Base-by-base conservation (phyloP, 1,284 basidiomycete species). In the Ceratobasidium sp. region DNA sequence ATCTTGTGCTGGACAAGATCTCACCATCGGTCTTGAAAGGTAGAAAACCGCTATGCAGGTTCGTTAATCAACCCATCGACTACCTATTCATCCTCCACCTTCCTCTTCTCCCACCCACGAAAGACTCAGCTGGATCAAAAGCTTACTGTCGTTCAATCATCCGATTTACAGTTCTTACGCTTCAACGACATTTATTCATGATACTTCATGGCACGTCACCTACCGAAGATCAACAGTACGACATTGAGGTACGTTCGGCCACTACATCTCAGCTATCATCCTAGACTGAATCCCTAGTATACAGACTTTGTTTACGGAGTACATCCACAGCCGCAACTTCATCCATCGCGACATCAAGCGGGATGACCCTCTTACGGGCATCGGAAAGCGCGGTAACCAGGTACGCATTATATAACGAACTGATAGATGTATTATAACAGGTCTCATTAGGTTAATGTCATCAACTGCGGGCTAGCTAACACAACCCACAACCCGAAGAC, bases 401-500 rank as follows among this genome's bases (percentile, higher is more conserved):
- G 95, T 96, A 88, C 95, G 94, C 17, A 96, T 96, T 89, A 93
- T 93, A 79, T 89, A 89, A n/a, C n/a, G n/a, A n/a, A n/a, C n/a
- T n/a, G 5, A 64, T 42, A n/a, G 17, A 40, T n/a, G 20, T n/a
- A 44, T 40, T 42, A 44, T 44, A 64, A 10, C 13, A 20, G 20
- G 3, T n/a, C 12, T 23, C 26, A 66, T 33, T 40, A 77, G 75
- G 97, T 99, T 87, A 99, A 99, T 83, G 94, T 99, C 82, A 99
- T 99, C 84, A 98, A 99, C 86, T 99, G 99, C 81, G 98, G 98
- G 88, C 90, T 99, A 75, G 97, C 98, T 61, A 99, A 99, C 90
- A 99, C 99, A 89, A 99, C 98, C 91, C 92, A 98, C 79, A 97
- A 99, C 88, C 97, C 97, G 57, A 98, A 98, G 92, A 99, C 98